Evolutionary conservation across 2,329 filamentous ascomycete genomes (phyloP).

Genomic region (Fusarium paranaense): DNA sequence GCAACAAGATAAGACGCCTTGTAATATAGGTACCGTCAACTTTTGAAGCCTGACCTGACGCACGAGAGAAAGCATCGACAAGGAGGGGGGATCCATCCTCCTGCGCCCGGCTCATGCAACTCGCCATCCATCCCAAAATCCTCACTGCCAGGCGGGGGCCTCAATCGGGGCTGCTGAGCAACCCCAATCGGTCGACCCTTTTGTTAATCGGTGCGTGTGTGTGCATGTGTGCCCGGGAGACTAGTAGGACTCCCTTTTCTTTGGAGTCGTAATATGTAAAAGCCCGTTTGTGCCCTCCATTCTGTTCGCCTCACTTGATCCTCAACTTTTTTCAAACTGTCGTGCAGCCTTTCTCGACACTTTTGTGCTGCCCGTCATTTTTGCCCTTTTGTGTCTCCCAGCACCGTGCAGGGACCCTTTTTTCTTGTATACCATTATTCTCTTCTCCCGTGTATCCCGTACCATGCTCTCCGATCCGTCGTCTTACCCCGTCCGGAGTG

Average conservation of each 20-base stretch:
- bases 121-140: background rate
- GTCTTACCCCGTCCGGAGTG: slow-evolving; percentile 14
- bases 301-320: background rate
- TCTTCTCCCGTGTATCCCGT: background rate
- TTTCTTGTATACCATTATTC: background rate
- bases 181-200: background rate
- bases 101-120: background rate
- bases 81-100: background rate
- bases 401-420: background rate
- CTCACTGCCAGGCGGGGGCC: background rate
- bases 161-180: background rate
- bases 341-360: background rate
- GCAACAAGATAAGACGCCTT: background rate
- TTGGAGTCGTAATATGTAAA: background rate
- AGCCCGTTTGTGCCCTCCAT: background rate
- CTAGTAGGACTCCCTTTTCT: background rate
- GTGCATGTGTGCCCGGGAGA: background rate
- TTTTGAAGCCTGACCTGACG: background rate
- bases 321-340: background rate
- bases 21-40: background rate
- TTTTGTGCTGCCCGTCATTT: background rate
- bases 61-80: background rate
- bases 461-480: slow-evolving; percentile 29
- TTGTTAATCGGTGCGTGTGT: background rate
- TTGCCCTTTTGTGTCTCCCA: background rate